Percentiles rank a stretch among this genome's conserved stretches.
These are phyloP conservation scores for Trametes cinnabarina DNA, from an alignment of 768 basidiomycete species.

Conservation along the genomic window DNA sequence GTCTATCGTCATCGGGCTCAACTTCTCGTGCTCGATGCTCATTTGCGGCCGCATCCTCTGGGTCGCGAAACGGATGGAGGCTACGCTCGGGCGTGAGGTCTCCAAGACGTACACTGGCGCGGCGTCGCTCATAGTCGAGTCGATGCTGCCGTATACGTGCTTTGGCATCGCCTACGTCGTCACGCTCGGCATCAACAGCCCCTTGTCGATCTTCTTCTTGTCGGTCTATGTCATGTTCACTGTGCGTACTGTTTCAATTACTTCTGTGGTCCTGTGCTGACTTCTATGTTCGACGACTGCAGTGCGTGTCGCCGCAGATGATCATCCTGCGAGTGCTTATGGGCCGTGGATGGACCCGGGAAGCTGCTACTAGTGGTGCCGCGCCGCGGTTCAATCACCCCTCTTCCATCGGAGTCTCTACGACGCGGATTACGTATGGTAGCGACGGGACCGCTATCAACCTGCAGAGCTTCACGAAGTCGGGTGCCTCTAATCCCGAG, in stretches of 20 bases:
- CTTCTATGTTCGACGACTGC: not conserved
- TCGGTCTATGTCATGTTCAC: conserved; percentile 41
- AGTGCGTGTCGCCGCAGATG: conserved; percentile 21
- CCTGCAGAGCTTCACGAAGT: conserved; percentile 3
- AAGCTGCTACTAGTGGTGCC: not conserved
- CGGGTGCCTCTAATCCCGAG: not conserved
- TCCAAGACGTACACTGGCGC: conserved; percentile 30
- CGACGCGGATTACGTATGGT: not conserved
- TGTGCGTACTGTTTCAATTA: conserved; percentile 33
- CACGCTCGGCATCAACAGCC: conserved; percentile 32
- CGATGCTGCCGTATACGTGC: conserved; percentile 36
- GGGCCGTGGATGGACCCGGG: conserved; percentile 5
- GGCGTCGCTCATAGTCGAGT: conserved; percentile 35
- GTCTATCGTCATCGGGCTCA: conserved; percentile 13
- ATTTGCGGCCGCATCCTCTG: conserved; percentile 16
- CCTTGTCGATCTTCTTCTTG: conserved; percentile 35
- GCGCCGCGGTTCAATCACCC: not conserved
- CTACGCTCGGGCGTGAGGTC: conserved; percentile 1
- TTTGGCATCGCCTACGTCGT: conserved; percentile 37
- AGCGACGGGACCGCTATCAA: not conserved
- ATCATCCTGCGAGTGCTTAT: conserved; percentile 15
- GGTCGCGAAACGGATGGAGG: not conserved
- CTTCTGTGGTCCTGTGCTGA: no score
- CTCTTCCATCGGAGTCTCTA: not conserved
- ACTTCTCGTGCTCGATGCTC: conserved; percentile 11